Conservation (phyloP, 2,329 filamentous ascomycete species). For the Sarocladium kiliense region DNA sequence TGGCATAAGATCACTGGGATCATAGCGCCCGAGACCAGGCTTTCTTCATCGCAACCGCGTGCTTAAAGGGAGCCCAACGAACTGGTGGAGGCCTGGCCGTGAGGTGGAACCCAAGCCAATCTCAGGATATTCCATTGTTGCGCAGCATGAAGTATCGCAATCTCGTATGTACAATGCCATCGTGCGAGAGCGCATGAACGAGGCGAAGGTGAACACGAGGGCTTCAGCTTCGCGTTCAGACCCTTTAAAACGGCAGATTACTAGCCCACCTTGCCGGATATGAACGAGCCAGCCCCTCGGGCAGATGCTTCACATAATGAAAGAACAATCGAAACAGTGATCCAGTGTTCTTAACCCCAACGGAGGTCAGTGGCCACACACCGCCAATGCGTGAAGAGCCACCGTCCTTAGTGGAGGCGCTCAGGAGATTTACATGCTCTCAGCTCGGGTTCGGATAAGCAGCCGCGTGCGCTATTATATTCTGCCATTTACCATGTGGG, state of each 20-base stretch:
- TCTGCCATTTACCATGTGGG: not conserved
- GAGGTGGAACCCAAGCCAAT: not conserved
- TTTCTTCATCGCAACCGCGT: not conserved
- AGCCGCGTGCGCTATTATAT: not conserved
- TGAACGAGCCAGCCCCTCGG: not conserved
- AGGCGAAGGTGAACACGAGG: not conserved
- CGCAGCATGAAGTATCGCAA: not conserved
- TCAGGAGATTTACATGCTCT: conserved; percentile 5
- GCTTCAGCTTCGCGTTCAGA: conserved; percentile 1
- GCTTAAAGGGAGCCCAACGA: not conserved
- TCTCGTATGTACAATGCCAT: not conserved
- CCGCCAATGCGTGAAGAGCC: not conserved
- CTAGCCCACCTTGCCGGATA: not conserved
- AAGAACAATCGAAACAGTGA: not conserved
- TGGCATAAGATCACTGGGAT: not conserved
- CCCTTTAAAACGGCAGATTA: no score
- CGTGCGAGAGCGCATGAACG: not conserved
- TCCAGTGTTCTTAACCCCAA: no score
- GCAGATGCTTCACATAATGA: not conserved
- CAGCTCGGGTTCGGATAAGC: conserved; percentile 5
- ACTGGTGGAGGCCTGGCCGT: conserved; percentile 4
- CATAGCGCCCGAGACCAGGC: not conserved
- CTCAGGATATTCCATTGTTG: not conserved
- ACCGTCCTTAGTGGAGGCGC: not conserved
- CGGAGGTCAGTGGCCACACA: no score